These are phyloP conservation scores for Axilococcus clingmanii DNA, from an alignment of 139 green algal species.

Conservation along the genomic window DNA sequence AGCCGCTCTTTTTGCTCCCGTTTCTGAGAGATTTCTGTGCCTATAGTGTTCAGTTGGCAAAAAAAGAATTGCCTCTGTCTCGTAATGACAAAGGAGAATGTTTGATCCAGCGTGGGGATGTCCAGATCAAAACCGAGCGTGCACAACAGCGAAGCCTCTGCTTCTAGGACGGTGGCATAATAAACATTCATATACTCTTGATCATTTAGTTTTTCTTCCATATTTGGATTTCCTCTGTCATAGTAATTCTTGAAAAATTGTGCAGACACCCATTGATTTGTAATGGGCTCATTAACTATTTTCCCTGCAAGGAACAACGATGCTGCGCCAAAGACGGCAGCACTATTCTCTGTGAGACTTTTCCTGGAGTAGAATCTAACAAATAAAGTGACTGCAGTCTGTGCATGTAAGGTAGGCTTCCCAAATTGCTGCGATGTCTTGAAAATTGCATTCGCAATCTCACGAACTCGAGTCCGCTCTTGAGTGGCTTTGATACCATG, in stretches of 20 bases:
- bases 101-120: conserved; percentile 11
- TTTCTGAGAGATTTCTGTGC: too few relatives aligned
- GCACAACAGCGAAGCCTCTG: conserved; percentile 19
- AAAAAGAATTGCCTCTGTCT: neutral
- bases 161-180: conserved; percentile 13
- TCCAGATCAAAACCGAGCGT: conserved; percentile 36
- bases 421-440: neutral
- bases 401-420: conserved; percentile 9
- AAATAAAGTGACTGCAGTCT: conserved; percentile 22
- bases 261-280: neutral
- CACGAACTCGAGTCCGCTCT: conserved; percentile 8
- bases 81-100: neutral
- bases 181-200: neutral
- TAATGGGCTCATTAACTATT: conserved; percentile 10
- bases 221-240: conserved; percentile 15
- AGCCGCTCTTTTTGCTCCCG: neutral
- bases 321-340: conserved; percentile 18
- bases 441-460: conserved; percentile 12
- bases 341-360: conserved; percentile 24
- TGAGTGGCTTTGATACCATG: conserved; percentile 12
- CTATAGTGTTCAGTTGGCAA: too few relatives aligned
- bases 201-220: neutral
- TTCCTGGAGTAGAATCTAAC: conserved; percentile 23
- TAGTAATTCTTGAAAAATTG: conserved; percentile 25
- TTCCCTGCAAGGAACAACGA: conserved; percentile 24